Percentiles rank a stretch among this genome's conserved stretches.
Evolutionary conservation across 805 yeast genomes (phyloP).

Genomic region (Zygotorulaspora danielsina): DNA sequence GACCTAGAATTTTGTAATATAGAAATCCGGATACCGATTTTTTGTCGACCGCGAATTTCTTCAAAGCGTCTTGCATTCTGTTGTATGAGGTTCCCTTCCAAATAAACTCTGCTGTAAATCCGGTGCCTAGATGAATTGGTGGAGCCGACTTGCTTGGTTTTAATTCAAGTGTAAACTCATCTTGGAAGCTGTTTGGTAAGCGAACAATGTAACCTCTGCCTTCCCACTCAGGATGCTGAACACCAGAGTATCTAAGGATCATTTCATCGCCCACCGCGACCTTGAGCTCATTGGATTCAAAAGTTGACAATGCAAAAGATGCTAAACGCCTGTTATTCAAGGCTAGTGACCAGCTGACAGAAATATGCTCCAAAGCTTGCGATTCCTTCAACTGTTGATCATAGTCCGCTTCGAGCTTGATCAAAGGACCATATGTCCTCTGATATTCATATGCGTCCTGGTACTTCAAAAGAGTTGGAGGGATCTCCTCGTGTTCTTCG

Average conservation of each 20-base stretch:
- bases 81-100: conserved; percentile 85
- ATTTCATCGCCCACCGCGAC: conserved; percentile 85
- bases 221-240: conserved; percentile 61
- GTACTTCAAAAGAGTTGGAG: conserved; percentile 72
- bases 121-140: conserved; percentile 56
- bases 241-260: conserved; percentile 58
- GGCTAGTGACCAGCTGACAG: conserved; percentile 69
- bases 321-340: conserved; percentile 63
- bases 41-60: conserved; percentile 62
- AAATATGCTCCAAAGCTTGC: conserved; percentile 67
- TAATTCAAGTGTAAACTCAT: conserved; percentile 70
- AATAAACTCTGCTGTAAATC: conserved; percentile 78
- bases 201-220: conserved; percentile 67
- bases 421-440: conserved; percentile 76
- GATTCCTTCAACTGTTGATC: conserved; percentile 72
- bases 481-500: conserved; percentile 53
- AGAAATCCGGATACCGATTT: conserved; percentile 68
- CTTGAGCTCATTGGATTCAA: conserved; percentile 59
- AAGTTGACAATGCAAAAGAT: conserved; percentile 61
- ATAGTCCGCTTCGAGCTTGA: conserved; percentile 75
- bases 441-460: conserved; percentile 83
- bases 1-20: conserved; percentile 77
- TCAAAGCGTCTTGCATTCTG: conserved; percentile 79
- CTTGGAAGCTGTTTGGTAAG: conserved; percentile 62
- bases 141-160: conserved; percentile 38